Conservation (phyloP, 306 rosid genomes). For the Lotus japonicus region DNA sequence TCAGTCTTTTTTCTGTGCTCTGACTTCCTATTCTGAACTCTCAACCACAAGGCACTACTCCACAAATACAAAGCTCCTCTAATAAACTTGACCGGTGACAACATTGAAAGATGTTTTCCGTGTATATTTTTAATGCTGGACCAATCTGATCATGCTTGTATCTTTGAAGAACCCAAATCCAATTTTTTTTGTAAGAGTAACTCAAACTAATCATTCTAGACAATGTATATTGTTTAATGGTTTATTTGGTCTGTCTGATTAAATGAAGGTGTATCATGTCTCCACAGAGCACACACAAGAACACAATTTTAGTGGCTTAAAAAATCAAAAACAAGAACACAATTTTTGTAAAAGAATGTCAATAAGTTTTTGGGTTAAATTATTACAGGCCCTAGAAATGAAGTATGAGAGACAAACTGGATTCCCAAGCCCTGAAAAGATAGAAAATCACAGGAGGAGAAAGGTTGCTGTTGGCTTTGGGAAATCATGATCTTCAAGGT, state of each 20-base stretch:
- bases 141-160: background rate
- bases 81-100: too few species aligned
- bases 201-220: background rate
- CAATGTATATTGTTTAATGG: background rate
- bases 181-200: background rate
- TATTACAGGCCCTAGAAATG: constrained; percentile 67
- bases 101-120: background rate
- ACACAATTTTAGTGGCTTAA: background rate
- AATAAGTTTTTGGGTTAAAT: constrained; percentile 7
- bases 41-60: too few species aligned
- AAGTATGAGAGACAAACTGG: constrained; percentile 63
- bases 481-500: constrained; percentile 39
- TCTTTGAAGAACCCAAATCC: background rate
- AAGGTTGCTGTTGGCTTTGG: constrained; percentile 71
- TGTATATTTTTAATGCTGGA: background rate
- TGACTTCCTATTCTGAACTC: too few species aligned
- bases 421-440: constrained; percentile 72
- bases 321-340: too few species aligned
- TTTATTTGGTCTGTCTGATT: background rate
- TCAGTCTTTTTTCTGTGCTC: too few species aligned
- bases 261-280: background rate
- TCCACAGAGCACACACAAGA: background rate
- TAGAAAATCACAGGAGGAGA: constrained; percentile 44
- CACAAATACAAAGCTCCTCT: too few species aligned
- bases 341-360: background rate